Conservation (phyloP, 2,329 filamentous ascomycete genomes). For the Fusarium sororula region DNA sequence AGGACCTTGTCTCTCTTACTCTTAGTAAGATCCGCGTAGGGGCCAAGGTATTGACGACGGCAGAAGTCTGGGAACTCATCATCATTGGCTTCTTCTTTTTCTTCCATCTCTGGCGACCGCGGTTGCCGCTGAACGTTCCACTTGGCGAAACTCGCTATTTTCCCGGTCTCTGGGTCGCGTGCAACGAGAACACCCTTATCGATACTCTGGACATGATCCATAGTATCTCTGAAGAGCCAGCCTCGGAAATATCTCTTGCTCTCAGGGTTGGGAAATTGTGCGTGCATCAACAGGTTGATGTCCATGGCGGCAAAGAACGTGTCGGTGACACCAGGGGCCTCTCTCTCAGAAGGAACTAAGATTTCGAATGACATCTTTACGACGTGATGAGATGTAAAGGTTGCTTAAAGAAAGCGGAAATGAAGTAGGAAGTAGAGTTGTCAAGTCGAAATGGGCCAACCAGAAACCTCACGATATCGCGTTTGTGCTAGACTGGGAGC, state of each 20-base stretch:
- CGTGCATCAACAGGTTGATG: conserved; percentile 50
- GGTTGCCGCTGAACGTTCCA: conserved; percentile 46
- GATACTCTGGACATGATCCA: conserved; percentile 40
- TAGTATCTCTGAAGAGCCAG: conserved; percentile 46
- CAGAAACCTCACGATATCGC: conserved; percentile 11
- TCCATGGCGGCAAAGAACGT: conserved; percentile 53
- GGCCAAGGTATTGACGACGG: conserved; percentile 45
- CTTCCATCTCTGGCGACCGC: conserved; percentile 21
- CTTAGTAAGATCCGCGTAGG: conserved; percentile 46
- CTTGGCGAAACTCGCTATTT: conserved; percentile 48
- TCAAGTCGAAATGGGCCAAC: conserved; percentile 25
- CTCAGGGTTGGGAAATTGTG: conserved; percentile 50
- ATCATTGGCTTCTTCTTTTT: conserved; percentile 20
- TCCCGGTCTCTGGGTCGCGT: conserved; percentile 41
- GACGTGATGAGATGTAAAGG: neutral
- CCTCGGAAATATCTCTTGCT: conserved; percentile 42
- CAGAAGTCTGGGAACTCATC: conserved; percentile 45
- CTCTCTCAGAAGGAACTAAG: conserved; percentile 36
- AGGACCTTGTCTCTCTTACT: conserved; percentile 45
- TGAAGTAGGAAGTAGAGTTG: neutral
- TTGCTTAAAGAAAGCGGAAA: neutral
- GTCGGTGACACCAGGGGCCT: conserved; percentile 39
- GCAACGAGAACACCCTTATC: conserved; percentile 48
- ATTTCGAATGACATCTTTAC: conserved; percentile 44
- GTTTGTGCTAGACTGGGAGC: conserved; percentile 9